Percentiles rank a stretch among this genome's conserved stretches.
Evolutionary conservation across 2,329 filamentous ascomycete genomes (phyloP).

Genomic region (Phyllosticta citribraziliensis): DNA sequence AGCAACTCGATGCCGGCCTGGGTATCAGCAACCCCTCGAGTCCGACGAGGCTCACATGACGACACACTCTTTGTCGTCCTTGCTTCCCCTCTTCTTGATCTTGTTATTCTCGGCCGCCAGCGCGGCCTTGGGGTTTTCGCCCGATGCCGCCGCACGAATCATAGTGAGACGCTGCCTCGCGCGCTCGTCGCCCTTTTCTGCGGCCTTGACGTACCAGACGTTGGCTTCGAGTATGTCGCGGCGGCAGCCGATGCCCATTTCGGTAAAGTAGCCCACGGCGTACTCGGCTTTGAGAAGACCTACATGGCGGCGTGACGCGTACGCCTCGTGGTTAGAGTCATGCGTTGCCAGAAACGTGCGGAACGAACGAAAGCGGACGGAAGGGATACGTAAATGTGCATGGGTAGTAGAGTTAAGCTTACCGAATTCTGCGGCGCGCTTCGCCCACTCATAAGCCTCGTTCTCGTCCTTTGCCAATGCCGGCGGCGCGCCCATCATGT

Average conservation of each 20-base stretch:
- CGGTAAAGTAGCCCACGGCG: conserved; percentile 91
- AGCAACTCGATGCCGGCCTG: neutral
- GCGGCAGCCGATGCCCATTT: conserved; percentile 95
- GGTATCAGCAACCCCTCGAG: no score
- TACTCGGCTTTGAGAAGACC: conserved; percentile 70
- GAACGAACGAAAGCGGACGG: neutral
- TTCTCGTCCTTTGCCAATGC: conserved; percentile 90
- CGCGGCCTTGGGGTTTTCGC: conserved; percentile 21
- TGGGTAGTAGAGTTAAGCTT: conserved; percentile 28
- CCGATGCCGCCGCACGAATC: conserved; percentile 71
- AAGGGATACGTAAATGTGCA: neutral
- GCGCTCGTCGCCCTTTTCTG: conserved; percentile 81
- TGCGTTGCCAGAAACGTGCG: neutral
- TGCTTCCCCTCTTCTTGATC: conserved; percentile 21
- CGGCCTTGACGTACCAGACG: conserved; percentile 95
- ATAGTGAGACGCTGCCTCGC: conserved; percentile 79
- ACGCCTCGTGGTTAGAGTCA: neutral
- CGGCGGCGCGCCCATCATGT: conserved; percentile 87
- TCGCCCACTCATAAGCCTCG: conserved; percentile 95
- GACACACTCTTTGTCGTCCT: conserved; percentile 27
- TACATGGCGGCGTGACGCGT: conserved; percentile 22
- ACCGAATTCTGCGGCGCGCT: conserved; percentile 77
- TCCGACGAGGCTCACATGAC: conserved; percentile 22
- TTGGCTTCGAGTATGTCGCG: conserved; percentile 94
- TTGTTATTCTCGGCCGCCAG: conserved; percentile 13